Evolutionary conservation across 108 stramenopile species (phyloP).

Genomic region (Mediolabrus comicus): DNA sequence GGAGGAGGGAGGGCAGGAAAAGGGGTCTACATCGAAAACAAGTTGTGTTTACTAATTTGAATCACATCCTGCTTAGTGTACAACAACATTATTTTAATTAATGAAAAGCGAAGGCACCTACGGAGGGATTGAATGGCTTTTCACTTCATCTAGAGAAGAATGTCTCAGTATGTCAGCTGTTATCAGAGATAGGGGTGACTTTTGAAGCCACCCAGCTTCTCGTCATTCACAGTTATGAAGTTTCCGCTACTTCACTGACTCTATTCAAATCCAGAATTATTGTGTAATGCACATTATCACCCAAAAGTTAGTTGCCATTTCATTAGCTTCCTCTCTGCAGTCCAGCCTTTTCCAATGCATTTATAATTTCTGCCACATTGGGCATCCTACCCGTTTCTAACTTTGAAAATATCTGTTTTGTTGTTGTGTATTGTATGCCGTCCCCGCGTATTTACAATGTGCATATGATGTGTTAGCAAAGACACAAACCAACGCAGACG

Average conservation of each 20-base stretch:
- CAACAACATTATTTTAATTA: background rate
- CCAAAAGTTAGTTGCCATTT: background rate
- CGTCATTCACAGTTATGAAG: constrained; percentile 37
- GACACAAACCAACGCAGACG: background rate
- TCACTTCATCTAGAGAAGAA: background rate
- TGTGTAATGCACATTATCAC: background rate
- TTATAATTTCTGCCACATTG: constrained; percentile 27
- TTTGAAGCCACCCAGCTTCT: constrained; percentile 9
- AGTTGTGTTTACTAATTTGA: too few relatives aligned
- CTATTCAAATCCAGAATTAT: background rate
- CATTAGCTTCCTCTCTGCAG: constrained; percentile 11
- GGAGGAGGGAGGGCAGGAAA: too few relatives aligned
- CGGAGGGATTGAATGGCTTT: background rate
- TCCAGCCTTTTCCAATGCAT: constrained; percentile 33
- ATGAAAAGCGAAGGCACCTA: background rate
- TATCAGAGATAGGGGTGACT: constrained; percentile 1
- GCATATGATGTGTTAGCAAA: background rate
- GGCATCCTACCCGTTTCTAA: constrained; percentile 47
- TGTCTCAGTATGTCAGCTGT: background rate
- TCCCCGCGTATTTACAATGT: background rate
- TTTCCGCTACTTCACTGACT: constrained; percentile 8
- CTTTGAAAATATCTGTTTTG: constrained; percentile 39
- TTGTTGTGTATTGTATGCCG: too few relatives aligned
- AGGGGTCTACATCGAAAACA: too few relatives aligned
- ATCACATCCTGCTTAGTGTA: too few relatives aligned